These are phyloP conservation scores for Teratosphaeria destructans DNA, from an alignment of 2,329 filamentous ascomycete species.

Conservation along the genomic window DNA sequence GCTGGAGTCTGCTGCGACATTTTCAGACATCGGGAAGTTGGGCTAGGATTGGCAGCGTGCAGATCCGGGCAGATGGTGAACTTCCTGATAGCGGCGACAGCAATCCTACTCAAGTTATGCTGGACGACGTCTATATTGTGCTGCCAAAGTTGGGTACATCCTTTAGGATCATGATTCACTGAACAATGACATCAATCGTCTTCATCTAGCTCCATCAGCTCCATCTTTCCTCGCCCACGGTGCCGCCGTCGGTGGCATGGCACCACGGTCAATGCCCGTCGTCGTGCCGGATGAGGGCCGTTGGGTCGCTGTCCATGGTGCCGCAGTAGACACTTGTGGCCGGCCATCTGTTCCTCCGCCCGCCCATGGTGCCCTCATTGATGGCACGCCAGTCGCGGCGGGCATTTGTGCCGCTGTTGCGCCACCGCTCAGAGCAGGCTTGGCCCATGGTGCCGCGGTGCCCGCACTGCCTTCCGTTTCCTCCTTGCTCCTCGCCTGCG, in stretches of 20 bases:
- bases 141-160: too few species aligned
- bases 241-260: constrained; percentile 7
- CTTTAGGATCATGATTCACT: too few species aligned
- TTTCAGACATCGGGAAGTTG: too few species aligned
- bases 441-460: constrained; percentile 21
- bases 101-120: too few species aligned
- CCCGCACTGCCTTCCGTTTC: constrained; percentile 3
- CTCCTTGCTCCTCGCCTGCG: constrained; percentile 13
- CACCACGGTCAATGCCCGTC: background rate
- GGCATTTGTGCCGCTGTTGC: constrained; percentile 14
- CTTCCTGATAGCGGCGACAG: too few species aligned
- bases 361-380: constrained; percentile 20
- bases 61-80: too few species aligned
- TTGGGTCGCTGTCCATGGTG: background rate
- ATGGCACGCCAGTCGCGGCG: constrained; percentile 18
- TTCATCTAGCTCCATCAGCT: background rate
- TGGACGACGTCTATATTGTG: too few species aligned
- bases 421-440: constrained; percentile 1
- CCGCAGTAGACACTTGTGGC: background rate
- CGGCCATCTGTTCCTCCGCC: background rate
- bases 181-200: background rate
- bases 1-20: too few species aligned
- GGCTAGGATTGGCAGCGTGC: too few species aligned
- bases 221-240: constrained; percentile 10
- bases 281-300: background rate